Evolutionary conservation across 495 filamentous ascomycete genomes (phyloP).

Genomic region (Aspergillus coremiiformis): DNA sequence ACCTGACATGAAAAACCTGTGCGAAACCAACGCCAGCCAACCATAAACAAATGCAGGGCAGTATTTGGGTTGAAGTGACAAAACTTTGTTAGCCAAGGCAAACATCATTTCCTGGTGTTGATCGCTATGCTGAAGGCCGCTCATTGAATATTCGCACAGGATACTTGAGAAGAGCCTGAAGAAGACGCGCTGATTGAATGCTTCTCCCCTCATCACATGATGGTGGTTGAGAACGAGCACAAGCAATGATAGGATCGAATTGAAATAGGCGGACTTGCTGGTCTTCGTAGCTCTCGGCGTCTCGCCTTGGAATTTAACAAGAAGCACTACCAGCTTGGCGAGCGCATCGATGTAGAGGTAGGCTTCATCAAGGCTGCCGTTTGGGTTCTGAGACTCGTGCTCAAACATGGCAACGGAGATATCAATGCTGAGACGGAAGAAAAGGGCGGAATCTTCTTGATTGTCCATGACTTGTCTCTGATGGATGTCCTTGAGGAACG

Average conservation of each 20-base stretch:
- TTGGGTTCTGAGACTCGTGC: slow-evolving; percentile 49
- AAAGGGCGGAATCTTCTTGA: slow-evolving; percentile 65
- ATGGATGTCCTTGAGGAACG: slow-evolving; percentile 83
- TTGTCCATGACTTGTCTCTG: slow-evolving; percentile 59
- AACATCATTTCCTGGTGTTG: slow-evolving; percentile 64
- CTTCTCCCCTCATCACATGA: slow-evolving; percentile 70
- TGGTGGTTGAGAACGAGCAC: slow-evolving; percentile 80
- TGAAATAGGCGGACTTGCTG: slow-evolving; percentile 59
- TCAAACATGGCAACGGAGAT: slow-evolving; percentile 69
- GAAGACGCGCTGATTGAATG: slow-evolving; percentile 82
- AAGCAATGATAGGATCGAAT: slow-evolving; percentile 65
- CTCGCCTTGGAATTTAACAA: slow-evolving; percentile 64
- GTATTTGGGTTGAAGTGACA: slow-evolving; percentile 65
- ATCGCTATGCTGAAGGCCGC: slow-evolving; percentile 39
- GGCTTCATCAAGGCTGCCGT: slow-evolving; percentile 56
- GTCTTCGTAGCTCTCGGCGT: slow-evolving; percentile 48
- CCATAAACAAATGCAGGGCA: slow-evolving; percentile 76
- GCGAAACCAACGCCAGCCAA: slow-evolving; percentile 75
- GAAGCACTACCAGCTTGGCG: slow-evolving; percentile 68
- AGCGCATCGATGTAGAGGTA: slow-evolving; percentile 80
- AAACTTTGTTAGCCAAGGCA: slow-evolving; percentile 63
- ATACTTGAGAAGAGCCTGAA: slow-evolving; percentile 84
- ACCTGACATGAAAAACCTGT: slow-evolving; percentile 79
- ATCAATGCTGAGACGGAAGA: slow-evolving; percentile 78
- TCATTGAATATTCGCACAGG: slow-evolving; percentile 57